phyloP scores from a whole-genome alignment of 2,329 filamentous ascomycete genomes.

The Leptographium radiaticola region DNA sequence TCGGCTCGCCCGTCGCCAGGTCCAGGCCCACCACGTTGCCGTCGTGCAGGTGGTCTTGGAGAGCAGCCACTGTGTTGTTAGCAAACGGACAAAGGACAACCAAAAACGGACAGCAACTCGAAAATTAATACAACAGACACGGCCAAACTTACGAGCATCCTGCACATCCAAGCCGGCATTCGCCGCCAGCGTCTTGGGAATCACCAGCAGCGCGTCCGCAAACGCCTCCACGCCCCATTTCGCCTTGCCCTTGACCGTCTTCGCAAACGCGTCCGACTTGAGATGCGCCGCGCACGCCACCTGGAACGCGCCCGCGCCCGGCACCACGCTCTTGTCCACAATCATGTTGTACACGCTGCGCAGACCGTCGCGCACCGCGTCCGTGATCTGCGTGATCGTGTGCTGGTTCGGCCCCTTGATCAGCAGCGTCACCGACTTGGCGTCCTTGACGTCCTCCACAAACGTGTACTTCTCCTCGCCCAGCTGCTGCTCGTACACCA shows the following conservation, averaged over 20 bases:
- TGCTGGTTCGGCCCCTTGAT: slow-evolving; percentile 98
- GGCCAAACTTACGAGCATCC: slow-evolving; percentile 61
- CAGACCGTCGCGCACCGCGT: slow-evolving; percentile 88
- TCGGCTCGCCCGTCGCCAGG: slow-evolving; percentile 74
- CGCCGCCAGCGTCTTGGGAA: slow-evolving; percentile 92
- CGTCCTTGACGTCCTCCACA: slow-evolving; percentile 95
- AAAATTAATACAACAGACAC: slow-evolving; percentile 1
- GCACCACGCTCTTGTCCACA: slow-evolving; percentile 91
- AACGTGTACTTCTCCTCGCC: slow-evolving; percentile 99
- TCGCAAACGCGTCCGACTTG: slow-evolving; percentile 72
- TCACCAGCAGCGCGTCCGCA: slow-evolving; percentile 84
- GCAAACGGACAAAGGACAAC: neutral
- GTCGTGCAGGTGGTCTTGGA: slow-evolving; percentile 76
- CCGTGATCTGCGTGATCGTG: slow-evolving; percentile 92
- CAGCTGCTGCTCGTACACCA: slow-evolving; percentile 92
- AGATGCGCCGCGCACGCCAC: slow-evolving; percentile 82
- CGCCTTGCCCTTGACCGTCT: slow-evolving; percentile 92
- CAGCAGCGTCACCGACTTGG: slow-evolving; percentile 91
- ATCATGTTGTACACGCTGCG: slow-evolving; percentile 99
- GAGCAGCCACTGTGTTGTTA: slow-evolving; percentile 51
- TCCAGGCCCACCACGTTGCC: slow-evolving; percentile 81
- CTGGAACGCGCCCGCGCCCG: slow-evolving; percentile 91
- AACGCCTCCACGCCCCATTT: slow-evolving; percentile 94
- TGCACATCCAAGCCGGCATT: slow-evolving; percentile 96
- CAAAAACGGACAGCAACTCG: neutral